Evolutionary conservation across 208 protist genomes (phyloP).

Genomic region (Acanthamoeba royreba): DNA sequence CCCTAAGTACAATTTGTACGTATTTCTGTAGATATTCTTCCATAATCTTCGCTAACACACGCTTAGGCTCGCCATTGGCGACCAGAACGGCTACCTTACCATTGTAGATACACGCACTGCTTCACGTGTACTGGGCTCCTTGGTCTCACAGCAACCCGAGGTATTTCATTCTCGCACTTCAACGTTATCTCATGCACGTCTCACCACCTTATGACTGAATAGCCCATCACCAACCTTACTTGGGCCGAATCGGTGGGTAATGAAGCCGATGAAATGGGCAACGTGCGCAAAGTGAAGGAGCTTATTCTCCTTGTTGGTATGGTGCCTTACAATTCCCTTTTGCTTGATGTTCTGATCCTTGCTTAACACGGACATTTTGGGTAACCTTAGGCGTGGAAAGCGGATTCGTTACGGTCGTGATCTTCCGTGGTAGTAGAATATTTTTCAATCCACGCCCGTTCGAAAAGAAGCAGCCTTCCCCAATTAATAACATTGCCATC

Average conservation of each 20-base stretch:
- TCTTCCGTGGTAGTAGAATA: neutral
- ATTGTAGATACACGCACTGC: neutral
- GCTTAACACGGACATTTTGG: neutral
- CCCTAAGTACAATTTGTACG: neutral
- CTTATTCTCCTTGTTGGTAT: neutral
- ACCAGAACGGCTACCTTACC: neutral
- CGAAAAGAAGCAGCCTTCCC: neutral
- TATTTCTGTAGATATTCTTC: neutral
- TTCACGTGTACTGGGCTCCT: neutral
- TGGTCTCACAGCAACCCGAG: neutral
- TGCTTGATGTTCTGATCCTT: too few species aligned
- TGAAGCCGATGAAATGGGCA: neutral
- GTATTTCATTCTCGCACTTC: neutral
- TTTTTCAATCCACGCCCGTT: conserved; percentile 5
- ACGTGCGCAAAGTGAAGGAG: neutral
- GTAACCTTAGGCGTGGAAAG: neutral
- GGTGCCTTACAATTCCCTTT: too few species aligned
- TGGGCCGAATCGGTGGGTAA: neutral
- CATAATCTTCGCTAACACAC: neutral
- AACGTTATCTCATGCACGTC: neutral
- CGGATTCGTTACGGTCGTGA: neutral
- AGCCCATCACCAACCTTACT: neutral
- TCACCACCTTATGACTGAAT: too few species aligned
- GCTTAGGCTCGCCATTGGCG: neutral
- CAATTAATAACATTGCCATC: neutral